A percentile compares a stretch with the other conserved stretches of the same genome.
phyloP scores from a whole-genome alignment of 2,329 filamentous ascomycete genomes.

The Cytospora mali region DNA sequence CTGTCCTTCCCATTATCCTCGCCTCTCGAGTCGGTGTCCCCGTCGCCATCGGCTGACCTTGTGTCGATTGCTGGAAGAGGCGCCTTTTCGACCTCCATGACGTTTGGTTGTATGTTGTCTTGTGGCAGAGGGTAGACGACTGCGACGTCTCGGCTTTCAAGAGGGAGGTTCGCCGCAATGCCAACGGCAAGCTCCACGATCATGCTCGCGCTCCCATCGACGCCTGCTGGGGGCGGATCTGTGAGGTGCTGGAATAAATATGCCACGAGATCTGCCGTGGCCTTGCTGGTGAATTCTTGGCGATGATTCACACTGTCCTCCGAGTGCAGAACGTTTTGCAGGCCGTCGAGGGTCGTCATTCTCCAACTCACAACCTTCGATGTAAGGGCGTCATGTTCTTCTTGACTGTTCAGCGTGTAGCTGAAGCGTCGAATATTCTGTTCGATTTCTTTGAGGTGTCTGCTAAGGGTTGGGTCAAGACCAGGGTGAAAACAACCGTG shows the following conservation, averaged over 20 bases:
- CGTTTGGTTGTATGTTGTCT: slow-evolving; percentile 65
- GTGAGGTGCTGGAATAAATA: slow-evolving; percentile 73
- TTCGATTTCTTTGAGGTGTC: slow-evolving; percentile 82
- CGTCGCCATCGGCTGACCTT: slow-evolving; percentile 34
- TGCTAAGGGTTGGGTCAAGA: slow-evolving; percentile 74
- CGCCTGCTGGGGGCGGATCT: slow-evolving; percentile 74
- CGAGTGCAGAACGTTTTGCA: slow-evolving; percentile 70
- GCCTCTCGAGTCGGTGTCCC: slow-evolving; percentile 31
- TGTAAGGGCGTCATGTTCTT: slow-evolving; percentile 86
- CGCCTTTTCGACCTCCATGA: slow-evolving; percentile 86
- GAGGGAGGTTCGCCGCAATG: slow-evolving; percentile 81
- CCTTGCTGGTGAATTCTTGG: slow-evolving; percentile 67
- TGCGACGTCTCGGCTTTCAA: slow-evolving; percentile 88
- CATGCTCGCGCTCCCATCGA: slow-evolving; percentile 88
- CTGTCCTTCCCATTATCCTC: slow-evolving; percentile 42
- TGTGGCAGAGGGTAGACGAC: slow-evolving; percentile 85
- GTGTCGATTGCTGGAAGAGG: slow-evolving; percentile 63
- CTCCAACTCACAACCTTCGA: slow-evolving; percentile 91
- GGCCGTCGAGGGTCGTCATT: slow-evolving; percentile 89
- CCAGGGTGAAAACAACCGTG: slow-evolving; percentile 91
- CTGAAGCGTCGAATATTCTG: slow-evolving; percentile 81
- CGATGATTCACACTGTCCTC: slow-evolving; percentile 68
- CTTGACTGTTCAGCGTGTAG: slow-evolving; percentile 72
- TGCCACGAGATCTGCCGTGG: slow-evolving; percentile 69
- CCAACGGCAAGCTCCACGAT: slow-evolving; percentile 89